phyloP scores from a whole-genome alignment of 257 asterid genomes.

The Solanum ossicruentum region DNA sequence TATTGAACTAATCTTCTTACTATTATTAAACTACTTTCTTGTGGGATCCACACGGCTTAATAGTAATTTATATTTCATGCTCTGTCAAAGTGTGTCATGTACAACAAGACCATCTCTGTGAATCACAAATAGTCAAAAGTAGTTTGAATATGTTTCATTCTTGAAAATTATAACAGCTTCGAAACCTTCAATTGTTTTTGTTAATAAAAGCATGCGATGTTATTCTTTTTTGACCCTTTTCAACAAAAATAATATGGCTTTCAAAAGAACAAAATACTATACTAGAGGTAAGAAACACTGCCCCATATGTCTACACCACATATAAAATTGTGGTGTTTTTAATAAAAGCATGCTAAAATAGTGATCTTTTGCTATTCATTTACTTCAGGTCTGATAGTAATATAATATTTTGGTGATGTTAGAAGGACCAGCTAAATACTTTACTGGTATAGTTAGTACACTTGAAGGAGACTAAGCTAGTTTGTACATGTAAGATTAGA shows the following conservation, averaged over 20 bases:
- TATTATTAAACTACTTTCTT: background rate
- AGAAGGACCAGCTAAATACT: background rate
- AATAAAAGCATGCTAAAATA: background rate
- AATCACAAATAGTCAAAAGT: background rate
- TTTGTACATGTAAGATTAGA: background rate
- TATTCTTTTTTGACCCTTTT: background rate
- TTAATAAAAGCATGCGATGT: background rate
- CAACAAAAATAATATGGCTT: background rate
- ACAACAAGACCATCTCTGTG: background rate
- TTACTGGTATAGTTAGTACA: background rate
- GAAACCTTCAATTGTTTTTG: background rate
- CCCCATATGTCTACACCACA: background rate
- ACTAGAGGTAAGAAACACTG: background rate
- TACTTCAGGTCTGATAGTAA: background rate
- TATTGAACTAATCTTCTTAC: background rate
- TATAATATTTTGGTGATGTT: background rate
- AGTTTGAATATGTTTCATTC: background rate
- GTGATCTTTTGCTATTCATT: background rate
- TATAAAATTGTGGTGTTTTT: background rate
- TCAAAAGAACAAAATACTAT: background rate
- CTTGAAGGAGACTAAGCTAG: background rate
- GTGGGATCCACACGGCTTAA: background rate
- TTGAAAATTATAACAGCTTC: background rate
- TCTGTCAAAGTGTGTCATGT: background rate
- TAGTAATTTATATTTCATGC: background rate